Conservation (phyloP, 2,329 filamentous ascomycete genomes). For the Juglanconis oblonga region DNA sequence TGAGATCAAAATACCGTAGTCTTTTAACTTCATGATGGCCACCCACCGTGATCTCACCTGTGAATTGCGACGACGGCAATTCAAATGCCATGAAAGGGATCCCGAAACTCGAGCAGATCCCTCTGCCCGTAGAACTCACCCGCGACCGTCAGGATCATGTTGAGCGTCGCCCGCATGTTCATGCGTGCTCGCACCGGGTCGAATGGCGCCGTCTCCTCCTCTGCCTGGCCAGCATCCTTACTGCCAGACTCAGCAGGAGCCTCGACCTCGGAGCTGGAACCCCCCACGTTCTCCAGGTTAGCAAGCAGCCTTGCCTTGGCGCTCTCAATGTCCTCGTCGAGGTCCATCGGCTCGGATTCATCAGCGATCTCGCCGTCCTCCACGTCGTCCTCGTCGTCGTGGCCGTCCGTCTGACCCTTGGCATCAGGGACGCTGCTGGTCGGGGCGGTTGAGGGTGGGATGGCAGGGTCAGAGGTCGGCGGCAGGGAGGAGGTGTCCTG, state of each 20-base stretch:
- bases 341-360: slow-evolving; percentile 25
- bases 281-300: slow-evolving; percentile 33
- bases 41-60: slow-evolving; percentile 12
- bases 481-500: neutral
- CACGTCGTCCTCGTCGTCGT: slow-evolving; percentile 25
- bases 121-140: slow-evolving; percentile 88
- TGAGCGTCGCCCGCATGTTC: slow-evolving; percentile 69
- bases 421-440: slow-evolving; percentile 26
- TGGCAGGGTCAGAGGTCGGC: neutral
- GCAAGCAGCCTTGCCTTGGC: slow-evolving; percentile 48
- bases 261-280: neutral
- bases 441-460: slow-evolving; percentile 24
- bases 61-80: neutral
- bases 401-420: neutral
- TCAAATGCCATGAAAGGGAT: slow-evolving; percentile 52
- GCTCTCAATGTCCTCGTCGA: slow-evolving; percentile 40
- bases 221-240: slow-evolving; percentile 8
- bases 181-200: slow-evolving; percentile 35
- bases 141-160: slow-evolving; percentile 86
- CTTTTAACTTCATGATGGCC: neutral
- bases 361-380: slow-evolving; percentile 38
- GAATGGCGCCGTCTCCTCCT: slow-evolving; percentile 26
- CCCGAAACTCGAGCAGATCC: slow-evolving; percentile 75
- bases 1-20: too few relatives aligned
- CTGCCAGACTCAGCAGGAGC: slow-evolving; percentile 27